Evolutionary conservation across 2,329 filamentous ascomycete genomes (phyloP), one percentile per base, ranked within the genome.

Genomic region (Aureobasidium vineae): DNA sequence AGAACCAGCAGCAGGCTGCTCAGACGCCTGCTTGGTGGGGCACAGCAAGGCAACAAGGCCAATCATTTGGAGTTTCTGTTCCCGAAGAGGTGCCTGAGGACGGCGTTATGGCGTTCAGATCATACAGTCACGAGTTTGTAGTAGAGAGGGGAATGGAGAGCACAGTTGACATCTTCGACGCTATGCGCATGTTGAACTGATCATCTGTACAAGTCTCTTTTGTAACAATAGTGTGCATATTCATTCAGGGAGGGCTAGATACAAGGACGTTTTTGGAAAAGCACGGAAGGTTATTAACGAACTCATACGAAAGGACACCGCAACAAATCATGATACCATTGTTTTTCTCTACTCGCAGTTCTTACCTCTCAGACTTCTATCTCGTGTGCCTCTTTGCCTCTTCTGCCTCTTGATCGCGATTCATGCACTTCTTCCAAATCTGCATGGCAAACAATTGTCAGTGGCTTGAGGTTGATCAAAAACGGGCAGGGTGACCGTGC

Each of bases 1-100:
- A 63, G 45, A 40, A 5, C 13, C 59, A 63, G 36, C 59, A 40
- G 13, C 21, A 38, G 15, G 40, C 54, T 45, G 33, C 33, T 7
- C 59, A 63, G 47, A 23, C 52, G 47, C 59, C 59, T 15, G 59
- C 31, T 21, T 63, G 59, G 59, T 63, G 59, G 59, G 45, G 43
- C 6, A n/a, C 21, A 1, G 3, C 26, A 19, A 26, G 40, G 13
- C 36, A 49, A 16, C 45, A 49, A 19, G 28, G 49, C 10, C 49
- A 52, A 13, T n/a, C 49, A 5, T 26, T 26, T 26, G 38, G 45
- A n/a, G 7, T 64, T 16, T 52, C 47, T 4, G 59, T 64, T 23
- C 59, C 59, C 11, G 45, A 64, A 19, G 49, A 64, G 11, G 49
- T 54, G 4, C 61, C 49, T 10, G 47, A 64, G 10, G 11, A 64